Conservation (phyloP, 371 early-diverging fungal species). For the Mortierella sp. region DNA sequence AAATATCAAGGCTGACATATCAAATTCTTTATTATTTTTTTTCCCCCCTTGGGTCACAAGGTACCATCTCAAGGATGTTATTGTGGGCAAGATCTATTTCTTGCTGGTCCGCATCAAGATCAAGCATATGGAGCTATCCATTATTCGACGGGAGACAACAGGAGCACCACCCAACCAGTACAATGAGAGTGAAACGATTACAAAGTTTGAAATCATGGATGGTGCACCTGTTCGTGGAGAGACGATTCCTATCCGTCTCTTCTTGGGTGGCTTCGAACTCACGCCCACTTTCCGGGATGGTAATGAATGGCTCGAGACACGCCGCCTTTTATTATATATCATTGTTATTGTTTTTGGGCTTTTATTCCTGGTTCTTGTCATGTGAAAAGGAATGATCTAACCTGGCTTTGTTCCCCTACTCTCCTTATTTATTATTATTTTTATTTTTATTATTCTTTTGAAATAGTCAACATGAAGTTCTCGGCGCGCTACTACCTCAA, state of each 20-base stretch:
- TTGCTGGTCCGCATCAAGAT: conserved; percentile 98
- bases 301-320: too few species aligned
- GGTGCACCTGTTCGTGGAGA: conserved; percentile 98
- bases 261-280: conserved; percentile 96
- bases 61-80: conserved; percentile 97
- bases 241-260: conserved; percentile 97
- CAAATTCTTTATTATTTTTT: too few species aligned
- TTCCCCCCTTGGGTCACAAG: too few species aligned
- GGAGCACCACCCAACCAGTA: conserved; percentile 96
- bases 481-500: conserved; percentile 97
- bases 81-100: conserved; percentile 99
- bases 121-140: conserved; percentile 98
- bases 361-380: not conserved
- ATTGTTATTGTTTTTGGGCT: too few species aligned
- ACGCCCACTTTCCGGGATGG: conserved; percentile 84
- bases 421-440: not conserved
- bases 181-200: conserved; percentile 97
- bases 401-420: not conserved
- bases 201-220: conserved; percentile 99
- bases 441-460: not conserved
- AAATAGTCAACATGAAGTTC: conserved; percentile 93
- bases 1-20: too few species aligned
- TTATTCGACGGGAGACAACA: conserved; percentile 97
- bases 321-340: not conserved
- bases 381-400: not conserved